Base-by-base conservation (phyloP, 352 stramenopile genomes). In the Pythium sukuiense region DNA sequence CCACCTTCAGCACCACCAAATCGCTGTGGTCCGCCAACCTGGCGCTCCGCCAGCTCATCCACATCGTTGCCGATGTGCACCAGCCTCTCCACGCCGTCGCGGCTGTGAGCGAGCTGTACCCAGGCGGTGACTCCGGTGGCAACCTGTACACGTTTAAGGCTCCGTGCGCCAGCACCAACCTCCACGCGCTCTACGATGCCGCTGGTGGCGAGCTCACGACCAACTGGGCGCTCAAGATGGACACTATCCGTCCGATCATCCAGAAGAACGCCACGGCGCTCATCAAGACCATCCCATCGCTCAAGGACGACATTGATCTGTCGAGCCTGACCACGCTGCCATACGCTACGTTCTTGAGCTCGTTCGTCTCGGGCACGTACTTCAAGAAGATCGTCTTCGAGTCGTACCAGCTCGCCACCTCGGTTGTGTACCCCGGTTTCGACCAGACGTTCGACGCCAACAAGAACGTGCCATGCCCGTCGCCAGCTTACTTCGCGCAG, bases 11-110 rank as follows among this genome's bases (percentile, higher is more conserved):
- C 65, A 82, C 80, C 53, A 89, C 78, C 46, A 74, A 85, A 53
- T 91, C 83, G n/a, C 64, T 72, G 48, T 91, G 83, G 83, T 74
- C 77, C 1, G 73, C 71, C 52, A 91, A 91, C 71, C 53, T 88
- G 11, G 63, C 76, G 20, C 55, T 91, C 12, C 83, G 83, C 27
- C 78, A 89, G 68, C 79, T 91, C 60, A 85, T 91, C 67, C 83
- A 91, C 72, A 76, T 89, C 63, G 74, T 89, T 35, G 81, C 74
- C 6, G 83, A 91, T 53, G 55, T 87, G 18, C 79, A 89, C 60
- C 80, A 91, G 53, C 83, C 83, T 0, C 68, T 89, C 30, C 83
- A 91, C 71, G 74, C 76, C 2, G 74, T 88, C 2, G 73, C 67
- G 0, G 81, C 76, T 14, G 72, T 89, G 46, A 84, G 69, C 33